Percentiles rank a stretch among this genome's conserved stretches.
Conservation (phyloP, 148 eudicot genomes). For the Amaranthus hypochondriacus region DNA sequence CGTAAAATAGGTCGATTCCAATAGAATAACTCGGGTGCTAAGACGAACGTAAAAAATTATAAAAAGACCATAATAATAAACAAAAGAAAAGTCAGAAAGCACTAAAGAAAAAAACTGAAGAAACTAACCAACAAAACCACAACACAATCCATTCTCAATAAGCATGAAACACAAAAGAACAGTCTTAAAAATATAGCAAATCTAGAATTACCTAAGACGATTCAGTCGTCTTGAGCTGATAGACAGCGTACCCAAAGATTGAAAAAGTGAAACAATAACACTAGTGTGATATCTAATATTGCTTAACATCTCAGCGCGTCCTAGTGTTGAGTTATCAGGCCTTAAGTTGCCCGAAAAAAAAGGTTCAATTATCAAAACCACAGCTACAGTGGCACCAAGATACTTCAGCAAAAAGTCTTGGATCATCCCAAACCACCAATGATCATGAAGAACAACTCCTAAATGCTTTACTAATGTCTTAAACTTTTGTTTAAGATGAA, state of each 20-base stretch:
- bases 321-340: constrained; percentile 91
- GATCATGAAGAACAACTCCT: constrained; percentile 81
- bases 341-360: constrained; percentile 87
- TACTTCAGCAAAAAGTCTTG: constrained; percentile 94
- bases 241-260: constrained; percentile 88
- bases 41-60: no score
- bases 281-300: constrained; percentile 97
- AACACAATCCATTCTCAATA: not conserved
- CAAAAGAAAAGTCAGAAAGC: not conserved
- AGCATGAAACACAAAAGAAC: not conserved
- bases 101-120: no score
- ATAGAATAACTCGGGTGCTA: no score
- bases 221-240: constrained; percentile 92
- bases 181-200: not conserved
- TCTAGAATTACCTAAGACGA: constrained; percentile 69
- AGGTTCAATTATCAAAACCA: constrained; percentile 92
- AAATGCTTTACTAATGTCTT: constrained; percentile 70
- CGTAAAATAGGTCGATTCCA: no score
- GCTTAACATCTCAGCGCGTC: constrained; percentile 98
- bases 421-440: constrained; percentile 99
- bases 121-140: not conserved
- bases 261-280: constrained; percentile 89
- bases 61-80: not conserved
- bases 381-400: constrained; percentile 98
- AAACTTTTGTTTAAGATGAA: constrained; percentile 83